Conservation (phyloP, 2,329 filamentous ascomycete genomes). For the Nemania sp. region DNA sequence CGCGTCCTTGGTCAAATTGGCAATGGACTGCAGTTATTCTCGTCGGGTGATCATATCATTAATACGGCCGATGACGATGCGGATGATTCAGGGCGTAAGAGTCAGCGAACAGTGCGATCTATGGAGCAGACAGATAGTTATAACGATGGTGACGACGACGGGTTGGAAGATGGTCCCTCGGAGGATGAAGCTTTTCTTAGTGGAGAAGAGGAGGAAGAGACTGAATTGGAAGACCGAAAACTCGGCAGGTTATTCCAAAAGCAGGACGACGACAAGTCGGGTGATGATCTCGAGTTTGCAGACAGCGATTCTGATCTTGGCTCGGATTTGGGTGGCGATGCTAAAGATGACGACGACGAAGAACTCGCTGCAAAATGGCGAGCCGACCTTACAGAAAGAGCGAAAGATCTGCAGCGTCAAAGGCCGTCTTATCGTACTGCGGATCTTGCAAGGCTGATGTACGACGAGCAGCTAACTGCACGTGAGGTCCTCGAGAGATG, state of each 20-base stretch:
- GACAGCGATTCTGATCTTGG: slow-evolving; percentile 97
- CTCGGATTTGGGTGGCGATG: slow-evolving; percentile 55
- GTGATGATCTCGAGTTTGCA: slow-evolving; percentile 82
- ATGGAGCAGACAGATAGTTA: slow-evolving; percentile 62
- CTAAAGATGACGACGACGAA: slow-evolving; percentile 64
- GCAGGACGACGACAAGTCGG: slow-evolving; percentile 49
- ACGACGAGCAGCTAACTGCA: slow-evolving; percentile 78
- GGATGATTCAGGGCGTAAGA: slow-evolving; percentile 66
- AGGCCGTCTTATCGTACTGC: slow-evolving; percentile 75
- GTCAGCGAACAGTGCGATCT: slow-evolving; percentile 60
- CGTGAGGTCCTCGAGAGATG: slow-evolving; percentile 78
- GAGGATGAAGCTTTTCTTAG: slow-evolving; percentile 58
- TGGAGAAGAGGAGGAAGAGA: slow-evolving; percentile 59
- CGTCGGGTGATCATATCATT: slow-evolving; percentile 71
- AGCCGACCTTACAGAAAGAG: slow-evolving; percentile 77
- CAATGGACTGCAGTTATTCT: slow-evolving; percentile 83
- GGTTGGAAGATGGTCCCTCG: slow-evolving; percentile 55
- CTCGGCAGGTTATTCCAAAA: slow-evolving; percentile 65
- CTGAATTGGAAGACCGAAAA: slow-evolving; percentile 63
- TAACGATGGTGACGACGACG: slow-evolving; percentile 52
- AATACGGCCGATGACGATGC: slow-evolving; percentile 62
- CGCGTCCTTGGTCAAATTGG: slow-evolving; percentile 81
- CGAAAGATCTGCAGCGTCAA: slow-evolving; percentile 70
- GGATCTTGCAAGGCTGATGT: slow-evolving; percentile 86
- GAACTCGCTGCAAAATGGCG: slow-evolving; percentile 84